Percentiles rank a stretch among this genome's conserved stretches.
phyloP scores from a whole-genome alignment of 1,284 basidiomycete species.

The Sanghuangporus sanghuang region DNA sequence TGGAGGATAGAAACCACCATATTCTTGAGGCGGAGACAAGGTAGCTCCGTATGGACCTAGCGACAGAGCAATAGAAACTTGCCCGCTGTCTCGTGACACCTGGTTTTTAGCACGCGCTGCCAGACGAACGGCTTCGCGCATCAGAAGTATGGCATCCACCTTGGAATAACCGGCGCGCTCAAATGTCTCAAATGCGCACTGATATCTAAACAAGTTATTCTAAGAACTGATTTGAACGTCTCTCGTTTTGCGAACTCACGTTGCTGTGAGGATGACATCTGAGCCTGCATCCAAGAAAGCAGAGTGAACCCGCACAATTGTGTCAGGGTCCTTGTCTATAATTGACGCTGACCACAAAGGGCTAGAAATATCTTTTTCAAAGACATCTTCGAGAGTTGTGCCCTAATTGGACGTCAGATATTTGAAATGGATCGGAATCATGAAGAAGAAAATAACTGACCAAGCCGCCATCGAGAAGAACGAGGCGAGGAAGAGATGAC shows the following conservation, averaged over 20 bases:
- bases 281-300: constrained; percentile 57
- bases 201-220: constrained; percentile 43
- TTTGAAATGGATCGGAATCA: neutral
- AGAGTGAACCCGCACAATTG: constrained; percentile 52
- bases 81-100: constrained; percentile 25
- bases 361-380: constrained; percentile 46
- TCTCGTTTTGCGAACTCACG: constrained; percentile 37
- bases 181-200: constrained; percentile 55
- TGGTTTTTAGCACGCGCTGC: constrained; percentile 41
- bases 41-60: constrained; percentile 74
- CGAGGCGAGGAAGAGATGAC: neutral
- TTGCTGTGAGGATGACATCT: constrained; percentile 54
- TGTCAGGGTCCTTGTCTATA: constrained; percentile 44
- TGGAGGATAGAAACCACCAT: constrained; percentile 67
- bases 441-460: neutral
- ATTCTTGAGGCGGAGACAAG: constrained; percentile 66
- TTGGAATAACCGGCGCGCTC: constrained; percentile 44
- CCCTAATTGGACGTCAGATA: constrained; percentile 39
- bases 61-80: constrained; percentile 54
- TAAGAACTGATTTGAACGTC: neutral
- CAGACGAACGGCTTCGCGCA: constrained; percentile 51
- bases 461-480: constrained; percentile 13
- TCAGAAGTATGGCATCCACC: constrained; percentile 39
- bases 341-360: constrained; percentile 68
- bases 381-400: constrained; percentile 58